Base-by-base conservation (phyloP, 2,329 filamentous ascomycete species). In the Aureobasidium sp. region DNA sequence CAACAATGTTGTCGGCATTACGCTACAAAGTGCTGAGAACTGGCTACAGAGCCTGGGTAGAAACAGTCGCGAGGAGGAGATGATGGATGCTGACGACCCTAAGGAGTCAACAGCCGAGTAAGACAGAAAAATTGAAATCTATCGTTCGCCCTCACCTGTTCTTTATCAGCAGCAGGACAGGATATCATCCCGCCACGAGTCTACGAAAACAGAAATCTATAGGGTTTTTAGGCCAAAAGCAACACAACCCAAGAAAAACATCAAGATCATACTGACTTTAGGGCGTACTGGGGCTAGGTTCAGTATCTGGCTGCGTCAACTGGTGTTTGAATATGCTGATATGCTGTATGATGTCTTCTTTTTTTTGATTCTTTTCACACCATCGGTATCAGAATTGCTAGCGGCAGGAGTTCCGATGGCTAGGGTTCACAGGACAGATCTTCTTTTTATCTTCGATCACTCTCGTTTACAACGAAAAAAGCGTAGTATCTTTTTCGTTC, bases 1-100 rank as follows among this genome's bases (percentile, higher is more conserved):
- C 55, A 94, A 87, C 44, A 86, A 87, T 5, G 90, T 97, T 1
- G 82, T 97, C 9, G 90, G 95, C 67, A 89, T 91, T 59, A 97
- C 94, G 0, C 88, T 97, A 59, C 84, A 89, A 61, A 94, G 89
- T 69, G 94, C 94, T 0, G 93, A 97, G 74, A 85, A 87, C 68
- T 97, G 94, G 94, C 90, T 93, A 66, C 88, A 92, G 63, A 81
- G 53, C 26, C 20, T 63, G n/a, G 53, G 53, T 10, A 52, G 62
- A 29, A 60, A 48, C n/a, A 56, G 41, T 27, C 57, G 50, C n/a
- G 62, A 63, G 13, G 37, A 59, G 29, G 55, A 63, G 17, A 63
- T 63, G 62, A 63, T 61, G 56, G 62, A 63, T 10, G 62, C 62
- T 15, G 62, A 63, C 10, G 62, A 61, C 15, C 44, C 62, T 1